Evolutionary conservation across 2,329 filamentous ascomycete species (phyloP).

Genomic region (Penicillium sp.): DNA sequence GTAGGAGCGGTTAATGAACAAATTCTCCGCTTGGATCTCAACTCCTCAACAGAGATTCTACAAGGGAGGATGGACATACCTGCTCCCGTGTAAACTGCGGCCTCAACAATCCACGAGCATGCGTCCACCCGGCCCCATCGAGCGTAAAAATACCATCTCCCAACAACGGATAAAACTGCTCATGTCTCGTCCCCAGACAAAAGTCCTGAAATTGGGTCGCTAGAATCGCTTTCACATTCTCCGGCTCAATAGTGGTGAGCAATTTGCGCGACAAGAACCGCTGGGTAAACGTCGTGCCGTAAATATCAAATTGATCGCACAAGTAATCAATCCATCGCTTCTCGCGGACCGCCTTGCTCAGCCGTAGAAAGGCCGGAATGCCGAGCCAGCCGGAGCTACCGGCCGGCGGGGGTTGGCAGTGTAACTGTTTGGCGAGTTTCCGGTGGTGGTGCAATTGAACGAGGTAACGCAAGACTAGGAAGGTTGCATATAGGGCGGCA

Average conservation of each 20-base stretch:
- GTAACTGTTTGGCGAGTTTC: slow-evolving; percentile 31
- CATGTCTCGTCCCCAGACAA: slow-evolving; percentile 76
- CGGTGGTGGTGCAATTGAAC: slow-evolving; percentile 28
- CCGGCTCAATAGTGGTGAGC: slow-evolving; percentile 42
- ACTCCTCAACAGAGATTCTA: no score
- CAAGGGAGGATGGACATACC: slow-evolving; percentile 45
- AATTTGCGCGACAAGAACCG: slow-evolving; percentile 25
- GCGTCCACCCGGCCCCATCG: slow-evolving; percentile 77
- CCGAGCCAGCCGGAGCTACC: slow-evolving; percentile 28
- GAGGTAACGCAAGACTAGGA: slow-evolving; percentile 30
- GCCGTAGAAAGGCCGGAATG: slow-evolving; percentile 30
- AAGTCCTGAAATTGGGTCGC: slow-evolving; percentile 82
- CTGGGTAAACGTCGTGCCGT: slow-evolving; percentile 35
- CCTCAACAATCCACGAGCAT: slow-evolving; percentile 75
- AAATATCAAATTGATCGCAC: slow-evolving; percentile 26
- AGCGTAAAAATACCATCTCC: slow-evolving; percentile 64
- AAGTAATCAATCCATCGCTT: slow-evolving; percentile 38
- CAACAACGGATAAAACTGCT: slow-evolving; percentile 57
- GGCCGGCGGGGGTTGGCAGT: slow-evolving; percentile 29
- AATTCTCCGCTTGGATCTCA: no score
- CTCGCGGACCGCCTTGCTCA: slow-evolving; percentile 32
- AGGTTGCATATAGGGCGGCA: slow-evolving; percentile 26
- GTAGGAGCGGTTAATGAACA: no score
- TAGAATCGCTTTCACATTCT: slow-evolving; percentile 82
- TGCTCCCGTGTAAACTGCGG: slow-evolving; percentile 87